Conservation (phyloP, 2,329 filamentous ascomycete genomes). For the Shiraia bambusicola region DNA sequence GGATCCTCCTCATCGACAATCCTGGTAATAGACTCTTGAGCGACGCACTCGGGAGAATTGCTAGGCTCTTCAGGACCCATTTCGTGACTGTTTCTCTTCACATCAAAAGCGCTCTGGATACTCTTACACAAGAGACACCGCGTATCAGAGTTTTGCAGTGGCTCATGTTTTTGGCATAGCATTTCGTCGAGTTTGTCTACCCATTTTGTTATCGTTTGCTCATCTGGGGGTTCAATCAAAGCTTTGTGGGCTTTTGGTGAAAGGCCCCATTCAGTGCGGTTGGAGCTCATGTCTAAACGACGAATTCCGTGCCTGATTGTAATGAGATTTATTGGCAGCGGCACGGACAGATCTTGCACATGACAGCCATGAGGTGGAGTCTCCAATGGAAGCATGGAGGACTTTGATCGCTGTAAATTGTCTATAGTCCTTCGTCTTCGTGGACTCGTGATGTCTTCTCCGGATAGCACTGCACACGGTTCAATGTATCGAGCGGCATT, state of each 20-base stretch:
- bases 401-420: constrained; percentile 31
- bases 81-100: background rate
- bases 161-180: constrained; percentile 11
- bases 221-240: constrained; percentile 5
- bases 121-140: constrained; percentile 14
- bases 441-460: background rate
- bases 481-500: too few relatives aligned
- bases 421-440: constrained; percentile 12
- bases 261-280: constrained; percentile 24
- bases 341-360: constrained; percentile 25
- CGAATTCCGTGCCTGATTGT: constrained; percentile 10
- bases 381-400: constrained; percentile 44
- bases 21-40: background rate
- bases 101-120: constrained; percentile 12
- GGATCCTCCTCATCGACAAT: background rate
- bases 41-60: rapidly evolving
- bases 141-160: constrained; percentile 8
- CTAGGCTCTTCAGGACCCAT: background rate
- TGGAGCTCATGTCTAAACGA: constrained; percentile 22
- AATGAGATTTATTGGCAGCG: background rate
- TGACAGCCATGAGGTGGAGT: constrained; percentile 31
- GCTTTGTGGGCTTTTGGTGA: constrained; percentile 11
- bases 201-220: constrained; percentile 17
- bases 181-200: constrained; percentile 14
- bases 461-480: too few relatives aligned